phyloP scores from a whole-genome alignment of 768 basidiomycete genomes.

The Leccinum incarnatum region DNA sequence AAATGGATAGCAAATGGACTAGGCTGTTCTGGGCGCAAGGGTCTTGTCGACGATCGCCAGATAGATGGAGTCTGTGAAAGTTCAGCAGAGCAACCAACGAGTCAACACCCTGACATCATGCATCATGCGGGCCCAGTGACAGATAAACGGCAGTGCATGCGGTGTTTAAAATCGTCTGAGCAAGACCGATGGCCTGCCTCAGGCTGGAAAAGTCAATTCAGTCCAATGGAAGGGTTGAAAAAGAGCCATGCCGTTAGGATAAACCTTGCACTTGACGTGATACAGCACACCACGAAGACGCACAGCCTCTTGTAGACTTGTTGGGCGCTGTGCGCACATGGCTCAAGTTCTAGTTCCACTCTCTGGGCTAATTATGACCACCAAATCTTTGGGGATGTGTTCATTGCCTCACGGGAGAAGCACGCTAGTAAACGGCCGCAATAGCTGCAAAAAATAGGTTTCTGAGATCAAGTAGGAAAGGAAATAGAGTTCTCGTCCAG shows the following conservation, averaged over 20 bases:
- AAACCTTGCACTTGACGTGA: not conserved
- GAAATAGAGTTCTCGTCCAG: slow-evolving; percentile 16
- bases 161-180: not conserved
- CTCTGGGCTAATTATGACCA: slow-evolving; percentile 10
- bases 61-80: not conserved
- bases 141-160: not conserved
- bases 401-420: not conserved
- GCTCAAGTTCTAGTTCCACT: not conserved
- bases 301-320: slow-evolving; percentile 1
- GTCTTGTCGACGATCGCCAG: not conserved
- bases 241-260: not conserved
- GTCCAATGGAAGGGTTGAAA: not conserved
- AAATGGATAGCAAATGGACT: not conserved
- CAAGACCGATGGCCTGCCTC: not conserved
- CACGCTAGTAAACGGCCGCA: slow-evolving; percentile 1
- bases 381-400: slow-evolving; percentile 1
- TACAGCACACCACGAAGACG: not conserved
- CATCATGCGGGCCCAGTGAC: slow-evolving; percentile 3
- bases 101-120: slow-evolving; percentile 11
- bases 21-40: not conserved
- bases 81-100: not conserved
- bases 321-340: slow-evolving; percentile 2
- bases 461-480: not conserved
- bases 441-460: slow-evolving; percentile 14
- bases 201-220: not conserved